A percentile compares a stretch with the other conserved stretches of the same genome.
Conservation (phyloP, 441 rosid genomes). For the Adansonia madagascariensis region DNA sequence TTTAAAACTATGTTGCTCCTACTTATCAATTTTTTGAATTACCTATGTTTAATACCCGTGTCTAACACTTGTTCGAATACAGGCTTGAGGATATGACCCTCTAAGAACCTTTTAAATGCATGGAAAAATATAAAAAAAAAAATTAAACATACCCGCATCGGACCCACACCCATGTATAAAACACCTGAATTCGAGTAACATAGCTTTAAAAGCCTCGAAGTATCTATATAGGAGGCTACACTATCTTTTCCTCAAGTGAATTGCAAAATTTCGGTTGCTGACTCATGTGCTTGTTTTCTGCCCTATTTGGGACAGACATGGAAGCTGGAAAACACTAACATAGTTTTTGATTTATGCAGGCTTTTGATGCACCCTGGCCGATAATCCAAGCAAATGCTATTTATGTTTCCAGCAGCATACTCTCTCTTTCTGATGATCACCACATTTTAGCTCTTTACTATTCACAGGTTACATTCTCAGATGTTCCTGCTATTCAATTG, state of each 20-base stretch:
- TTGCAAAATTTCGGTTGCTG: neutral
- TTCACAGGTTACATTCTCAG: constrained; percentile 59
- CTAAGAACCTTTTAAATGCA: too few species aligned
- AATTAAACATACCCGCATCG: too few species aligned
- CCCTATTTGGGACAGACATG: neutral
- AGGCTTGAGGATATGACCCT: too few species aligned
- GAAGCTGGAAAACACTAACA: neutral
- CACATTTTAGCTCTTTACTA: constrained; percentile 65
- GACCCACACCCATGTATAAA: too few species aligned
- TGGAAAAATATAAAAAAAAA: too few species aligned
- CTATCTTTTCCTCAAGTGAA: neutral
- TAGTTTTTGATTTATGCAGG: constrained; percentile 53
- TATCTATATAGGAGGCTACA: neutral
- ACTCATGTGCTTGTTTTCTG: neutral
- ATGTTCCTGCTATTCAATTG: neutral
- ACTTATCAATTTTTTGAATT: too few species aligned
- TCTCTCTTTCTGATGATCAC: constrained; percentile 84
- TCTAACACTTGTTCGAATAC: too few species aligned
- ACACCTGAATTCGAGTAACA: too few species aligned
- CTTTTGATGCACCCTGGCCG: constrained; percentile 94
- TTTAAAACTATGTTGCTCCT: neutral
- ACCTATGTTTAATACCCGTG: too few species aligned
- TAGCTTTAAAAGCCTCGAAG: too few species aligned
- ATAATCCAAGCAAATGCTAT: constrained; percentile 93
- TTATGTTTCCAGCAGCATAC: constrained; percentile 77